A percentile compares a stretch with the other conserved stretches of the same genome.
Evolutionary conservation across 805 yeast genomes (phyloP).

Genomic region (Ogataea corticis): DNA sequence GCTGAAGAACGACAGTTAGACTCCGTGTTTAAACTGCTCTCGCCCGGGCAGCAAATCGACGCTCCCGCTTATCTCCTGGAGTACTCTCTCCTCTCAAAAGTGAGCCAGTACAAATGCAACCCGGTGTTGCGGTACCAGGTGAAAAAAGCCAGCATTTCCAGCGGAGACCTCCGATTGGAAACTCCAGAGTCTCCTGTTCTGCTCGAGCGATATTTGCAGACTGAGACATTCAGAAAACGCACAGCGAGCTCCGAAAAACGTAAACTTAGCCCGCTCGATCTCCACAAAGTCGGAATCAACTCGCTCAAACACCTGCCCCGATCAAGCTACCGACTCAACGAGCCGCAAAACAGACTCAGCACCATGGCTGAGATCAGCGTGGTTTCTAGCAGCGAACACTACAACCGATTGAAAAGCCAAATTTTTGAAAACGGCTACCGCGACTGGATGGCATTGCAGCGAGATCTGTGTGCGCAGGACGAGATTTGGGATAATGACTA

Average conservation of each 20-base stretch:
- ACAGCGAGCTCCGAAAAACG: no score
- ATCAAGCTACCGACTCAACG: constrained; percentile 5
- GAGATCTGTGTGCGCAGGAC: constrained; percentile 12
- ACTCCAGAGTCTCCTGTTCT: constrained; percentile 15
- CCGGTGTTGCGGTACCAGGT: constrained; percentile 26
- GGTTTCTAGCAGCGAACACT: constrained; percentile 29
- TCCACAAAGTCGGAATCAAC: constrained; percentile 14
- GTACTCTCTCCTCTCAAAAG: constrained; percentile 16
- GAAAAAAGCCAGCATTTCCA: constrained; percentile 12
- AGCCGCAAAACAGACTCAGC: constrained; percentile 21
- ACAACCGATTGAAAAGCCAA: constrained; percentile 17
- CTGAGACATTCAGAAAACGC: no score
- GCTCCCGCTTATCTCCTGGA: constrained; percentile 22
- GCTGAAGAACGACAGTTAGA: constrained; percentile 13
- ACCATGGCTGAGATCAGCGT: constrained; percentile 29
- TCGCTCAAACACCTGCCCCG: constrained; percentile 12
- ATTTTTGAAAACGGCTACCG: constrained; percentile 18
- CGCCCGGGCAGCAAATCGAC: constrained; percentile 14
- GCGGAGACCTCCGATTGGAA: constrained; percentile 15
- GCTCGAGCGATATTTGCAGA: constrained; percentile 13
- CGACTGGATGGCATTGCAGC: constrained; percentile 19
- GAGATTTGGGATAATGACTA: constrained; percentile 28
- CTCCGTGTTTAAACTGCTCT: constrained; percentile 18
- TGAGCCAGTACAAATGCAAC: constrained; percentile 18
- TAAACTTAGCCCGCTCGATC: not conserved